These are phyloP conservation scores for Otatea glauca DNA, from an alignment of 176 grass and related monocot genomes.

Conservation along the genomic window DNA sequence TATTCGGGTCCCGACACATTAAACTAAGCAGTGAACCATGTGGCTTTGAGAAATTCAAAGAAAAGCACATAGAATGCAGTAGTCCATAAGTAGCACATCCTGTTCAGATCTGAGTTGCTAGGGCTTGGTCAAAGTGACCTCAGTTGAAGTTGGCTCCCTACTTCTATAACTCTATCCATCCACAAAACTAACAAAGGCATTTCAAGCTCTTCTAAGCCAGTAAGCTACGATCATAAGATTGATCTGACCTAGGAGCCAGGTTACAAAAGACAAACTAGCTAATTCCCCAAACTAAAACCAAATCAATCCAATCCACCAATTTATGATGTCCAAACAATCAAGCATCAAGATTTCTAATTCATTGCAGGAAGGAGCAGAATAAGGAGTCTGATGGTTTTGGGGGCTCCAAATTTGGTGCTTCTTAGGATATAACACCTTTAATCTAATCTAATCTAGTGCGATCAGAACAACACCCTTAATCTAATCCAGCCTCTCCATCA, in stretches of 20 bases:
- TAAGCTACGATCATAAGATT: not conserved
- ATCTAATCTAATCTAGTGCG: too few relatives aligned
- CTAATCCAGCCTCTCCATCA: too few relatives aligned
- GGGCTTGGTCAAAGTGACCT: not conserved
- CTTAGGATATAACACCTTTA: too few relatives aligned
- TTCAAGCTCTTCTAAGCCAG: not conserved
- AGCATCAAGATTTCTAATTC: not conserved
- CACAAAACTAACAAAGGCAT: conserved; percentile 12
- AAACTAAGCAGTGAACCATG: conserved; percentile 18
- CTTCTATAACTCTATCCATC: conserved; percentile 4
- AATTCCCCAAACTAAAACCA: conserved; percentile 14
- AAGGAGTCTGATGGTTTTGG: not conserved
- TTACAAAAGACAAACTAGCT: not conserved
- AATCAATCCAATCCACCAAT: conserved; percentile 10
- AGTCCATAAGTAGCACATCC: not conserved
- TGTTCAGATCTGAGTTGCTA: not conserved
- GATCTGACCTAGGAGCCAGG: not conserved
- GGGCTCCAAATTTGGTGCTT: not conserved
- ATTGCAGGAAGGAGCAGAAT: not conserved
- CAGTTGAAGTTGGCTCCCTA: not conserved
- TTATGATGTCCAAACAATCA: conserved; percentile 9
- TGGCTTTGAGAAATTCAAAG: conserved; percentile 13
- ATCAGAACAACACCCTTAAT: too few relatives aligned
- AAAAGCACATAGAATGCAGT: conserved; percentile 11
- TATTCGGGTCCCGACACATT: too few relatives aligned